Conservation (phyloP, 2,329 filamentous ascomycete genomes). For the Aspergillus caelatus region DNA sequence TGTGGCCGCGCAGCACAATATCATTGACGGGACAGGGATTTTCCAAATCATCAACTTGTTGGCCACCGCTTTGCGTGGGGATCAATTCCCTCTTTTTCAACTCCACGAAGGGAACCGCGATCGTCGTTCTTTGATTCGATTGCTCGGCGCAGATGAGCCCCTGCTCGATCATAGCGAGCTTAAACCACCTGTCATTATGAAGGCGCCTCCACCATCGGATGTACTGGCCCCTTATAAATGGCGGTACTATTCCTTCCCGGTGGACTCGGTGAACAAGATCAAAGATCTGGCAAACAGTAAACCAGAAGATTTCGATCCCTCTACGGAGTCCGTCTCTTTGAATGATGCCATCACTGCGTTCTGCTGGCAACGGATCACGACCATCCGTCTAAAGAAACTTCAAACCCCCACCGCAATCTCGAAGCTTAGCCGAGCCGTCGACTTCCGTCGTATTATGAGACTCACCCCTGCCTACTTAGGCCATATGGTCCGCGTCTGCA, state of each 20-base stretch:
- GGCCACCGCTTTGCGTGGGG: slow-evolving; percentile 13
- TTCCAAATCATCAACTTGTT: slow-evolving; percentile 24
- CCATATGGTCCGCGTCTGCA: slow-evolving; percentile 23
- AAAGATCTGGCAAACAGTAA: slow-evolving; percentile 1
- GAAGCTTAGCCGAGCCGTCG: slow-evolving; percentile 23
- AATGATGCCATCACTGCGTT: slow-evolving; percentile 27
- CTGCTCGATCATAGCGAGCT: slow-evolving; percentile 20
- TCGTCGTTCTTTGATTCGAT: slow-evolving; percentile 18
- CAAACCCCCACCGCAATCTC: not conserved
- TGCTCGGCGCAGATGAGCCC: slow-evolving; percentile 14
- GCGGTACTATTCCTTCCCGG: slow-evolving; percentile 15
- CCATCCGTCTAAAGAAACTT: slow-evolving; percentile 8
- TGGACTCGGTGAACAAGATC: slow-evolving; percentile 6
- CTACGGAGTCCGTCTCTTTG: slow-evolving; percentile 15
- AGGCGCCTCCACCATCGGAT: not conserved
- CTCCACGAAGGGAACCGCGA: slow-evolving; percentile 24
- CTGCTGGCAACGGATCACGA: slow-evolving; percentile 20
- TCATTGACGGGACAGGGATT: slow-evolving; percentile 26
- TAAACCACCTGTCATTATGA: not conserved
- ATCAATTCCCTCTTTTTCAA: slow-evolving; percentile 11
- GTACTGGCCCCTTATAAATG: slow-evolving; percentile 13
- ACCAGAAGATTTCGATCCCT: slow-evolving; percentile 4
- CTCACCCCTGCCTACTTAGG: slow-evolving; percentile 22
- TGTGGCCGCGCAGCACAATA: slow-evolving; percentile 29
- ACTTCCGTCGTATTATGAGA: slow-evolving; percentile 20